Evolutionary conservation across 2,329 filamentous ascomycete species (phyloP).

Genomic region (Saccharata proteae): DNA sequence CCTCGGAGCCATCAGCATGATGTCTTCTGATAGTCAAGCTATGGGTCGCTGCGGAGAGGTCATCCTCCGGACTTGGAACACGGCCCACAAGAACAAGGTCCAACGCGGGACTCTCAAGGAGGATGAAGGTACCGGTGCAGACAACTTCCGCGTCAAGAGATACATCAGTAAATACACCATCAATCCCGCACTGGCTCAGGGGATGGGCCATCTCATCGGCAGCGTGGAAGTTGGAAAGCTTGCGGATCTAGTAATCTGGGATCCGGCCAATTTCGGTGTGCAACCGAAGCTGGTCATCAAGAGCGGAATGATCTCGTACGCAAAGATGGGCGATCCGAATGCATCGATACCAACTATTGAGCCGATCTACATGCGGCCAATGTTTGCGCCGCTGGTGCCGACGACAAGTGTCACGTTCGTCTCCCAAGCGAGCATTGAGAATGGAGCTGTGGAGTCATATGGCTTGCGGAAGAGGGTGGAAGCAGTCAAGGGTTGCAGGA

Average conservation of each 20-base stretch:
- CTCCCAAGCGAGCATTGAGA: constrained; percentile 56
- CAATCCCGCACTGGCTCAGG: constrained; percentile 84
- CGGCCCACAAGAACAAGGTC: constrained; percentile 89
- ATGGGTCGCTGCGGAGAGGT: constrained; percentile 97
- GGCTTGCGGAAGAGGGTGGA: constrained; percentile 68
- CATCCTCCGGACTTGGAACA: constrained; percentile 88
- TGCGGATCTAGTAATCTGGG: constrained; percentile 82
- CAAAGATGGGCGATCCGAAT: constrained; percentile 58
- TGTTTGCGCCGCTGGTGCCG: constrained; percentile 70
- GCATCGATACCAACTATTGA: constrained; percentile 70
- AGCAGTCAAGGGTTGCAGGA: constrained; percentile 63
- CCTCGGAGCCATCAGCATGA: constrained; percentile 92
- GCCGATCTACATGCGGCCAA: constrained; percentile 69
- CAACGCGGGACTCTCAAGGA: constrained; percentile 67
- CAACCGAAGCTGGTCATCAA: constrained; percentile 78
- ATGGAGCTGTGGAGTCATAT: constrained; percentile 58
- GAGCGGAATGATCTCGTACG: constrained; percentile 71
- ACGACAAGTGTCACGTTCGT: constrained; percentile 71
- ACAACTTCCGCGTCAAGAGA: constrained; percentile 85
- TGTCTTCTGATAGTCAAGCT: constrained; percentile 88
- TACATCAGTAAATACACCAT: constrained; percentile 95
- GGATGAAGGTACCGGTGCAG: constrained; percentile 66
- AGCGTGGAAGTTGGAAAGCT: constrained; percentile 82
- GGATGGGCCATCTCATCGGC: constrained; percentile 76
- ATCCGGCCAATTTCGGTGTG: constrained; percentile 70